Evolutionary conservation across 2,329 filamentous ascomycete species (phyloP), one percentile per base, ranked within the genome.

Genomic region (Sclerotinia glacialis): DNA sequence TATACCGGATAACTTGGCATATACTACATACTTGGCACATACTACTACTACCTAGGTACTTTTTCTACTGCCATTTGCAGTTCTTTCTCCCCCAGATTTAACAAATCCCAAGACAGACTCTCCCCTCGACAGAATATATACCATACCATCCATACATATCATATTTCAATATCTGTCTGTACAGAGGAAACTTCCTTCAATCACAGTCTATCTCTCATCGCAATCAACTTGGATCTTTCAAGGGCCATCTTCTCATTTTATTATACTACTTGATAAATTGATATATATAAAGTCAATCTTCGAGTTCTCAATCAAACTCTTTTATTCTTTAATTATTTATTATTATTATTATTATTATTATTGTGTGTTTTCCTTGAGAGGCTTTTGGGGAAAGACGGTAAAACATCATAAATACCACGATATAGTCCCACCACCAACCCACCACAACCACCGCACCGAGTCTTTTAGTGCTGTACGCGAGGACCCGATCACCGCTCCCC

Each of bases 401-500:
- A 21, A 55, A 37, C 21, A 23, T n/a, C 3, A 23, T 21, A n/a
- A 31, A 40, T 9, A 14, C 8, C n/a, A 37, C 34, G 31, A 23
- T 31, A 40, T 16, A 56, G 23, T 56, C 56, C 56, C 56, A 59
- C 56, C 56, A 59, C 56, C 55, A 47, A 23, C 55, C 53, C 31
- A 55, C 53, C 31, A 37, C 31, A 58, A 28, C 40, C 40, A 46
- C 55, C 56, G 56, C 40, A 46, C 55, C 56, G 56, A 59, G 56
- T 59, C 42, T 47, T 16, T 23, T 47, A 34, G 18, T 59, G 21
- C 26, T 47, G 7, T 47, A 59, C 56, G 42, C 56, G 56, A 59
- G 56, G 26, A 59, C 56, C 56, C 56, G 56, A 59, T 59, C 56
- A 59, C 42, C 56, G 42, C 56, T 54, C 52, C 56, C 56, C 56